phyloP scores from a whole-genome alignment of 2,329 filamentous ascomycete species.

The Trichoderma sp. region DNA sequence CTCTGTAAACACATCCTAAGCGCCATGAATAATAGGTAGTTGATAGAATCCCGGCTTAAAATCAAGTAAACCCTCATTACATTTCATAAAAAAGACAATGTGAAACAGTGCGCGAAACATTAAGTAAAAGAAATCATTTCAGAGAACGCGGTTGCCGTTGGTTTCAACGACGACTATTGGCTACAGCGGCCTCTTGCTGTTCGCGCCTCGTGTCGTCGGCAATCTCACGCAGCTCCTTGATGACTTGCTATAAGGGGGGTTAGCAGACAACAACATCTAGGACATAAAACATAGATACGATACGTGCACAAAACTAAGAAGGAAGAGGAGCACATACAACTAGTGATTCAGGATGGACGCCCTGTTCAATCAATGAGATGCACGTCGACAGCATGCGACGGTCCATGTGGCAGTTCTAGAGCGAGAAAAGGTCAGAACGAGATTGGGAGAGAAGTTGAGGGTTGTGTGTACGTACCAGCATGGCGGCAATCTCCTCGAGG shows the following conservation, averaged over 20 bases:
- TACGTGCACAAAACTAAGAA: not conserved
- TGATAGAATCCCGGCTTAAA: conserved; percentile 19
- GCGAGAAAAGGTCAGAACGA: conserved; percentile 13
- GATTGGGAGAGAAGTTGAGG: not conserved
- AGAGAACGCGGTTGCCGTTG: not conserved
- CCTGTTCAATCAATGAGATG: conserved; percentile 95
- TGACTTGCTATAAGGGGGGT: conserved; percentile 53
- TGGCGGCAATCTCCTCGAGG: conserved; percentile 81
- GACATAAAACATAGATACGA: not conserved
- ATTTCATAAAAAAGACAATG: not conserved
- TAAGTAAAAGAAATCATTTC: not conserved
- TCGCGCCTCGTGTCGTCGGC: conserved; percentile 54
- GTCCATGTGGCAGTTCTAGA: conserved; percentile 89
- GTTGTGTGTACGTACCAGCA: conserved; percentile 66
- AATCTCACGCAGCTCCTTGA: conserved; percentile 63
- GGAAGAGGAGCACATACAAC: conserved; percentile 64
- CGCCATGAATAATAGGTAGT: conserved; percentile 5
- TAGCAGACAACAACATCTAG: not conserved
- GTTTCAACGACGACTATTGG: conserved; percentile 21
- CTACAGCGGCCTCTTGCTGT: conserved; percentile 23
- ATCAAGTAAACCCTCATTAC: not conserved
- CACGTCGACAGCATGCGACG: conserved; percentile 90
- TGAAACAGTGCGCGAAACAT: not conserved
- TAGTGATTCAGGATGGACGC: conserved; percentile 92
- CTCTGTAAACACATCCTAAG: conserved; percentile 1